Base-by-base conservation (phyloP, 2,329 filamentous ascomycete genomes). In the Calonectria naviculata region DNA sequence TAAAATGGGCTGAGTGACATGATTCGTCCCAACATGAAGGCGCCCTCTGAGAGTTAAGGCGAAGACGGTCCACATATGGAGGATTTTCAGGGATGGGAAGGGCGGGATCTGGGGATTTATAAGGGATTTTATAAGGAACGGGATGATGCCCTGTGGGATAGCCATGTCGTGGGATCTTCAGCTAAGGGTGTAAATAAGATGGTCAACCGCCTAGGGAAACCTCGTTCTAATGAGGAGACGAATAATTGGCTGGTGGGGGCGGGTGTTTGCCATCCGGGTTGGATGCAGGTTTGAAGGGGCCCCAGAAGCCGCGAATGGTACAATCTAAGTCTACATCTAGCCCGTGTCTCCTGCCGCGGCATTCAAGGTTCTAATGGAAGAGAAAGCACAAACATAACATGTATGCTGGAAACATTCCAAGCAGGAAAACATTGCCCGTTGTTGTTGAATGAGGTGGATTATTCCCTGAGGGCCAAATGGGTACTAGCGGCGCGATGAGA, bases 381-480 rank as follows among this genome's bases (percentile, higher is more conserved):
- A 21, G 21, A 5, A 19, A 17, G 7, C 21, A 36, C 4, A 12
- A 21, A 15, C n/a, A 26, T 58, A 34, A 58, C n/a, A 29, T 24
- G 38, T 38, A 19, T n/a, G 38, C 21, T 24, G 19, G 52, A 36
- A 58, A 38, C 31, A 58, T 38, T 58, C 34, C 52, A 58, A 12
- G 52, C 31, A 24, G 24, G 21, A 38, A 19, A 21, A 58, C 26
- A 38, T 54, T 36, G 21, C 19, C 52, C 24, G 31, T n/a, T 58
- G 52, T 58, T 36, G 52, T 38, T 38, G 52, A 36, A 38, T 26
- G 52, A 38, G 21, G 34, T 38, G 52, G 24, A 58, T 58, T 58
- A n/a, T 56, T n/a, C 60, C 36, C 63, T 44, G 56, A 56, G 34
- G 52, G 36, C 36, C 63, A 56, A 65, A 56, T 58, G 31, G 26